Evolutionary conservation across 805 yeast genomes (phyloP).

Genomic region (Candida taoyuanica): DNA sequence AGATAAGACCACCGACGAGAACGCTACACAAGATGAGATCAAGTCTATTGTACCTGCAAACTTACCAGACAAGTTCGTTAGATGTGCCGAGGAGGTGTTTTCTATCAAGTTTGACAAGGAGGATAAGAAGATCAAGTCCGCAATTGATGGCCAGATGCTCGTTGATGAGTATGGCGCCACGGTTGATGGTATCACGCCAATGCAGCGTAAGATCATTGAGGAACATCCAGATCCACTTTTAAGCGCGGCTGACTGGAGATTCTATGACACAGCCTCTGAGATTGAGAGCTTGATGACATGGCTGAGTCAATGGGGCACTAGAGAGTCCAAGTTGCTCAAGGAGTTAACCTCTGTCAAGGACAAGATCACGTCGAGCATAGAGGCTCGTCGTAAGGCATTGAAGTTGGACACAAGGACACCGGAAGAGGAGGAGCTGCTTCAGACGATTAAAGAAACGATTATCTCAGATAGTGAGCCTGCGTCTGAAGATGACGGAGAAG

Average conservation of each 20-base stretch:
- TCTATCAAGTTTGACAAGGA: constrained; percentile 30
- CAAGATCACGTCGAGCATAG: constrained; percentile 49
- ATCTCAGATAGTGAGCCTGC: constrained; percentile 31
- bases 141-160: constrained; percentile 34
- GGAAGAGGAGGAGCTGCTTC: constrained; percentile 38
- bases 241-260: constrained; percentile 61
- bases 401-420: constrained; percentile 39
- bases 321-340: constrained; percentile 64
- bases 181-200: constrained; percentile 15
- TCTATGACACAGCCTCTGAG: constrained; percentile 56
- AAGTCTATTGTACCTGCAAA: constrained; percentile 6
- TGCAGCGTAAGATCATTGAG: constrained; percentile 61
- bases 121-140: constrained; percentile 52
- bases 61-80: constrained; percentile 22
- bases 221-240: constrained; percentile 57
- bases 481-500: constrained; percentile 19
- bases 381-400: constrained; percentile 53
- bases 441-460: constrained; percentile 35
- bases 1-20: constrained; percentile 24
- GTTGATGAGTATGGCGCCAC: constrained; percentile 37
- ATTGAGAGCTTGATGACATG: constrained; percentile 53
- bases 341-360: constrained; percentile 53
- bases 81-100: constrained; percentile 19
- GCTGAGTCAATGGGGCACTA: constrained; percentile 69
- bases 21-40: constrained; percentile 23